Evolutionary conservation across 345 rosid species (phyloP).

Genomic region (Hevea brasiliensis): DNA sequence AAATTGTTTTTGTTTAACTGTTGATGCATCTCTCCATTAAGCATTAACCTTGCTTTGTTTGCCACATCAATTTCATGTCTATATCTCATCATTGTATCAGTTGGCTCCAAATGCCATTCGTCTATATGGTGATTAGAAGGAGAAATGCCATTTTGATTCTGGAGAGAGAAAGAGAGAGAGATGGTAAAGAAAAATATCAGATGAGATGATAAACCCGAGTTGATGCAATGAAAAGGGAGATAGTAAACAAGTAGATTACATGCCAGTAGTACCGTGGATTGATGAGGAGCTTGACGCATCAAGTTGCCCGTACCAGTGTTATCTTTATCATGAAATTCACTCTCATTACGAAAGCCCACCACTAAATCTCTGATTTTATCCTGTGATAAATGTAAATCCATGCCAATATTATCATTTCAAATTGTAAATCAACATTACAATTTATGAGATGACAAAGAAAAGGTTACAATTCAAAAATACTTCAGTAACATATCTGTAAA

Average conservation of each 20-base stretch:
- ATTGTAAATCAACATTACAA: neutral
- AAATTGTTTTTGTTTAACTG: conserved; percentile 23
- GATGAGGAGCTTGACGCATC: conserved; percentile 39
- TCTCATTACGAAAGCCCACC: conserved; percentile 41
- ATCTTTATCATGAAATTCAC: conserved; percentile 37
- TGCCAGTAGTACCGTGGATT: conserved; percentile 45
- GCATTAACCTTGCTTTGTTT: conserved; percentile 20
- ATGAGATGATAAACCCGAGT: neutral
- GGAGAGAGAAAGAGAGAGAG: conserved; percentile 14
- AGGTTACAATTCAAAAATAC: neutral
- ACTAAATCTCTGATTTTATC: conserved; percentile 63
- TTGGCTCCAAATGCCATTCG: conserved; percentile 26
- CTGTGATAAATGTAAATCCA: conserved; percentile 38
- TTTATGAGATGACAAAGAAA: neutral
- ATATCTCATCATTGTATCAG: conserved; percentile 28
- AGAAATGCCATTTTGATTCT: conserved; percentile 38
- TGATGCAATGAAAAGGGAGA: conserved; percentile 14
- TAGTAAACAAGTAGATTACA: conserved; percentile 35
- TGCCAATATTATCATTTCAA: neutral
- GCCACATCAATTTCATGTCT: conserved; percentile 21
- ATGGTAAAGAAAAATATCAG: neutral
- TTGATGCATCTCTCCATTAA: conserved; percentile 26
- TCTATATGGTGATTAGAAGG: conserved; percentile 28
- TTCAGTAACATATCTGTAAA: neutral
- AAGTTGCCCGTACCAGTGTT: conserved; percentile 25